Conservation (phyloP, 768 basidiomycete genomes). For the Russula lepida region DNA sequence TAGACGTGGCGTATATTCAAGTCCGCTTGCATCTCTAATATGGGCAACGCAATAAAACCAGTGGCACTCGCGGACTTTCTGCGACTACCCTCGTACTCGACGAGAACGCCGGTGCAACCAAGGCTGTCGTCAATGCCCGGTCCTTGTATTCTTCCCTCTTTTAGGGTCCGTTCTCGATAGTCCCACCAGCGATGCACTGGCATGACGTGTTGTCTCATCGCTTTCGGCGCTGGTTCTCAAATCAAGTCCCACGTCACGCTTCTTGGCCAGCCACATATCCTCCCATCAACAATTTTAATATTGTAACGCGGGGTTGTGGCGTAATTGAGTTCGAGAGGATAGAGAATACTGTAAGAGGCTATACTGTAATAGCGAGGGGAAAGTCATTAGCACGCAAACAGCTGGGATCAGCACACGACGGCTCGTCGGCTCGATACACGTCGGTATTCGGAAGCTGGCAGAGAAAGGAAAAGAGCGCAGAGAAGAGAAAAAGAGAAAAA, state of each 20-base stretch:
- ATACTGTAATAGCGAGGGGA: too few relatives aligned
- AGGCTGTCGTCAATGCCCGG: slow-evolving; percentile 70
- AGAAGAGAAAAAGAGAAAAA: too few relatives aligned
- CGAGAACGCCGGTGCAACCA: slow-evolving; percentile 57
- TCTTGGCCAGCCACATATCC: slow-evolving; percentile 36
- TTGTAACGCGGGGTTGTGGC: too few relatives aligned
- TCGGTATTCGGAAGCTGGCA: too few relatives aligned
- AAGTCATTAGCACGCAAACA: too few relatives aligned
- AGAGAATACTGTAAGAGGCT: too few relatives aligned
- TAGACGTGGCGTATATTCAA: slow-evolving; percentile 66
- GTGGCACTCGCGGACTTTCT: slow-evolving; percentile 51
- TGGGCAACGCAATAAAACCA: slow-evolving; percentile 59
- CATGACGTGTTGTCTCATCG: slow-evolving; percentile 41
- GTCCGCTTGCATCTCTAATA: slow-evolving; percentile 55
- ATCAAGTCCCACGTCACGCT: slow-evolving; percentile 43
- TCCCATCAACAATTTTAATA: slow-evolving; percentile 41
- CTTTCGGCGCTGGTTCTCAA: slow-evolving; percentile 71
- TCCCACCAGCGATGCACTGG: slow-evolving; percentile 23
- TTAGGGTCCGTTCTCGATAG: slow-evolving; percentile 58
- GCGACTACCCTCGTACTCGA: slow-evolving; percentile 72
- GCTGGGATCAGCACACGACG: too few relatives aligned
- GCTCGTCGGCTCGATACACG: too few relatives aligned
- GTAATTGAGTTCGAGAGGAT: too few relatives aligned
- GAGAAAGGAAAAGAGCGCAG: too few relatives aligned
- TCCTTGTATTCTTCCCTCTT: slow-evolving; percentile 63